These are phyloP conservation scores for Zostera marina DNA, from an alignment of 116 monocot species.

Conservation along the genomic window DNA sequence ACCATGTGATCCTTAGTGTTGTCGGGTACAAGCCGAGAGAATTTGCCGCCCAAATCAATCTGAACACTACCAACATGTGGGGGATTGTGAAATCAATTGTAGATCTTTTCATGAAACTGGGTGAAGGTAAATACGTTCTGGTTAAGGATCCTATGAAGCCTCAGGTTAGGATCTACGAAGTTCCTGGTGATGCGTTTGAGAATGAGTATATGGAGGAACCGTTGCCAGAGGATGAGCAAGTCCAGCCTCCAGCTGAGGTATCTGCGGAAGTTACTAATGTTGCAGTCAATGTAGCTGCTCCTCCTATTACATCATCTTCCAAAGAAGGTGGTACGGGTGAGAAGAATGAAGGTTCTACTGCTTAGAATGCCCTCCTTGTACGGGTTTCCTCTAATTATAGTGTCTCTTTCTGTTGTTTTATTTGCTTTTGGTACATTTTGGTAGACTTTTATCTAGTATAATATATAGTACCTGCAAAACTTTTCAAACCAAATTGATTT, in stretches of 20 bases:
- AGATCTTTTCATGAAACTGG: constrained; percentile 84
- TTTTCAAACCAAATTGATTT: no score
- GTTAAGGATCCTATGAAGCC: constrained; percentile 95
- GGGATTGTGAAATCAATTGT: constrained; percentile 93
- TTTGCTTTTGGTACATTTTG: no score
- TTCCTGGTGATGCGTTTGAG: constrained; percentile 89
- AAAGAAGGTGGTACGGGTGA: neutral
- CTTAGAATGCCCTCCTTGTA: neutral
- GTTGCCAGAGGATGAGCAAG: constrained; percentile 94
- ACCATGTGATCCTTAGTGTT: constrained; percentile 75
- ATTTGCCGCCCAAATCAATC: constrained; percentile 89
- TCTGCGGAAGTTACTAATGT: constrained; percentile 18
- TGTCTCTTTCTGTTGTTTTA: neutral
- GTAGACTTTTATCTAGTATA: no score
- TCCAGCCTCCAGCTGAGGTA: constrained; percentile 52
- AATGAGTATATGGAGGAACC: constrained; percentile 99
- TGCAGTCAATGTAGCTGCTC: constrained; percentile 15
- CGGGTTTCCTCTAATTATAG: neutral
- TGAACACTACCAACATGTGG: constrained; percentile 93
- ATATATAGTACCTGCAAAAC: neutral
- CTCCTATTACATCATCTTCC: neutral
- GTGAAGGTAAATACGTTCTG: constrained; percentile 89
- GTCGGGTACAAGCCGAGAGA: constrained; percentile 91
- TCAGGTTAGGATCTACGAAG: constrained; percentile 93
- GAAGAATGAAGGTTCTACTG: neutral